Conservation (phyloP, 2,329 filamentous ascomycete genomes). For the Fusarium albidum region DNA sequence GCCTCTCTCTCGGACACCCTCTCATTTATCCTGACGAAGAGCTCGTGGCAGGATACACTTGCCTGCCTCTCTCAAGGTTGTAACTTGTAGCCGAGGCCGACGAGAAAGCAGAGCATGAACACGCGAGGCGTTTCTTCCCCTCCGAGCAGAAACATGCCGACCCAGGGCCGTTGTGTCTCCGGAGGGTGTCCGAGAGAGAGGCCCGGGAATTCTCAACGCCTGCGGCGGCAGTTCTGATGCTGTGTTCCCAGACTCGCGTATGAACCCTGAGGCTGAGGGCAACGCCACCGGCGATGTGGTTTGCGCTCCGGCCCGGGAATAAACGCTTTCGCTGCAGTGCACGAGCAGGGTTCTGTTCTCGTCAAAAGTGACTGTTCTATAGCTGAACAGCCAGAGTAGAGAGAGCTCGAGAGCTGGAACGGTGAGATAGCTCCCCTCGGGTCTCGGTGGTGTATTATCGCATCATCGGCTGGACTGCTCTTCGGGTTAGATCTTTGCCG, state of each 20-base stretch:
- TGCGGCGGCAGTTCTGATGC: constrained; percentile 12
- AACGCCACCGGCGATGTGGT: constrained; percentile 17
- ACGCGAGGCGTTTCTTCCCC: background rate
- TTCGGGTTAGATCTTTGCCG: constrained; percentile 16
- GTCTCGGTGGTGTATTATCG: background rate
- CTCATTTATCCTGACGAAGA: constrained; percentile 6
- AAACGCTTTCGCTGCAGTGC: constrained; percentile 10
- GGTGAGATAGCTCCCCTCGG: background rate
- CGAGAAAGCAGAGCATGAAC: background rate
- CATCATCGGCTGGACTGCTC: background rate
- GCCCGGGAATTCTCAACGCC: constrained; percentile 13
- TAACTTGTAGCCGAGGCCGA: constrained; percentile 1
- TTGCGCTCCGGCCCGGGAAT: constrained; percentile 24
- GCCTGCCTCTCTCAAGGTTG: background rate
- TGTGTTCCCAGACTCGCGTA: constrained; percentile 2
- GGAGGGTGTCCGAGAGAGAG: constrained; percentile 16
- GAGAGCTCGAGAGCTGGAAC: background rate
- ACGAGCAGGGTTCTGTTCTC: too few species aligned
- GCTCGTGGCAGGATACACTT: background rate
- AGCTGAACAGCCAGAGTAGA: background rate
- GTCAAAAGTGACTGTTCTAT: too few species aligned
- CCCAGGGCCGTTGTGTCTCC: constrained; percentile 10
- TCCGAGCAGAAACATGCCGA: constrained; percentile 9
- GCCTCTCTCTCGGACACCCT: too few species aligned
- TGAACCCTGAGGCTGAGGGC: constrained; percentile 28